These are phyloP conservation scores for Hawksworthiomyces lignivorus DNA, from an alignment of 2,329 filamentous ascomycete genomes.

Conservation along the genomic window DNA sequence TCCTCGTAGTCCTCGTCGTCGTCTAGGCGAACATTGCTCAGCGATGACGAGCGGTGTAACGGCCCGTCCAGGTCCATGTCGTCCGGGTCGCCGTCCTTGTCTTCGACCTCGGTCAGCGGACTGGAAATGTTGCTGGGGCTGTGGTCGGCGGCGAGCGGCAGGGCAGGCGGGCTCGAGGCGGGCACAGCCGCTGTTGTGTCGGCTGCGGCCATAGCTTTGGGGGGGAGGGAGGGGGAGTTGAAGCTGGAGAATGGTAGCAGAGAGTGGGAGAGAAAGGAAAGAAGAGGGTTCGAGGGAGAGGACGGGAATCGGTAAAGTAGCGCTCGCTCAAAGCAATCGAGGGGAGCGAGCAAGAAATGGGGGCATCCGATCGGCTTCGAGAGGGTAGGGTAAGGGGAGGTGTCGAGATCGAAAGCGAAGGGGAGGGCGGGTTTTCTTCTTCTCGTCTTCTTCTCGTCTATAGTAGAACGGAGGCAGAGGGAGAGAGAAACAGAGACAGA, in stretches of 20 bases:
- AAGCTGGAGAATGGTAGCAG: not conserved
- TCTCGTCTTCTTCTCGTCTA: no score
- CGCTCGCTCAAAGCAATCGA: no score
- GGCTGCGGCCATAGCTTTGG: slow-evolving; percentile 40
- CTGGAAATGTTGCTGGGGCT: slow-evolving; percentile 73
- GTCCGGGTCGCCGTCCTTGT: slow-evolving; percentile 65
- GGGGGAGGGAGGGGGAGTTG: not conserved
- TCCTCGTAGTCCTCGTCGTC: slow-evolving; percentile 15
- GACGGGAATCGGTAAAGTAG: no score
- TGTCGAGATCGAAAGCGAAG: not conserved
- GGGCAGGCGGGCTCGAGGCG: slow-evolving; percentile 42
- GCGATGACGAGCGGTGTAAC: slow-evolving; percentile 19
- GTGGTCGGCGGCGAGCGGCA: slow-evolving; percentile 39
- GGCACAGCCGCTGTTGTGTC: slow-evolving; percentile 41
- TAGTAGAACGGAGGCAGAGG: no score
- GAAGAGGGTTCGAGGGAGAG: not conserved
- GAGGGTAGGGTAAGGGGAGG: no score
- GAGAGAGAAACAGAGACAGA: not conserved
- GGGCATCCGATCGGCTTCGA: no score
- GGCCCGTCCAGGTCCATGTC: slow-evolving; percentile 40
- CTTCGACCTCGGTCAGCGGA: slow-evolving; percentile 86
- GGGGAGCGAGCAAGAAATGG: no score
- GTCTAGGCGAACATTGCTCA: slow-evolving; percentile 17
- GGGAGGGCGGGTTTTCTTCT: no score
- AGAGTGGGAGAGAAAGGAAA: not conserved